These are phyloP conservation scores for Ustilago trichophora DNA, from an alignment of 1,284 basidiomycete genomes.

Conservation along the genomic window DNA sequence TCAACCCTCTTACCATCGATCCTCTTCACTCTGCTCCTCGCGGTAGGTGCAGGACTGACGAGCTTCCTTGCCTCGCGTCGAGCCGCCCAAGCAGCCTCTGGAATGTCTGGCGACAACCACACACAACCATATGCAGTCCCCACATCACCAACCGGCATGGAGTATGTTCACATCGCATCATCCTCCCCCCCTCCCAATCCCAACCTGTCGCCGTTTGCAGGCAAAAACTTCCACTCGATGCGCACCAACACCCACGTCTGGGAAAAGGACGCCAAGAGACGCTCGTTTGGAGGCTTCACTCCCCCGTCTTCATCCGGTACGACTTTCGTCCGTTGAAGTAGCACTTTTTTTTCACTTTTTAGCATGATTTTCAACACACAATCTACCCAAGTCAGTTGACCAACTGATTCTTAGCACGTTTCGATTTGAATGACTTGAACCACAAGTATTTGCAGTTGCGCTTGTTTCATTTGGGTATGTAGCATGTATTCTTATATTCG, in stretches of 20 bases:
- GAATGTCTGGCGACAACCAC: too few relatives aligned
- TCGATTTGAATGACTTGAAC: too few relatives aligned
- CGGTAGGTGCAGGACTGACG: conserved; percentile 48
- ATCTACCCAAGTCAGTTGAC: too few relatives aligned
- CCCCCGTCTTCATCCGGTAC: background rate
- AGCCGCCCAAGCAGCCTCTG: conserved; percentile 8
- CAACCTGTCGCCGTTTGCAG: conserved; percentile 9
- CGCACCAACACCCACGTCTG: background rate
- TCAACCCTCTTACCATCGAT: conserved; percentile 55
- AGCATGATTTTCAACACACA: too few relatives aligned
- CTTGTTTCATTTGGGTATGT: too few relatives aligned
- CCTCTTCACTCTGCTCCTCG: conserved; percentile 53
- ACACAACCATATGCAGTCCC: conserved; percentile 7
- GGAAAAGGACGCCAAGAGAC: background rate
- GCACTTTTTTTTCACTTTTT: too few relatives aligned
- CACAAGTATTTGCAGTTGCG: too few relatives aligned
- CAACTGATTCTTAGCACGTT: too few relatives aligned
- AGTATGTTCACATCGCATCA: conserved; percentile 13
- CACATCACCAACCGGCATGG: too few relatives aligned
- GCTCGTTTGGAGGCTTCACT: background rate
- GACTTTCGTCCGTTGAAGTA: background rate
- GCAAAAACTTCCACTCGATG: background rate
- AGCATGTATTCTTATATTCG: too few relatives aligned
- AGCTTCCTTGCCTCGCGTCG: conserved; percentile 34
- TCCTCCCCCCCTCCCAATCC: background rate